Evolutionary conservation across 2,329 filamentous ascomycete species (phyloP).

Genomic region (Leptographium galeiforme): DNA sequence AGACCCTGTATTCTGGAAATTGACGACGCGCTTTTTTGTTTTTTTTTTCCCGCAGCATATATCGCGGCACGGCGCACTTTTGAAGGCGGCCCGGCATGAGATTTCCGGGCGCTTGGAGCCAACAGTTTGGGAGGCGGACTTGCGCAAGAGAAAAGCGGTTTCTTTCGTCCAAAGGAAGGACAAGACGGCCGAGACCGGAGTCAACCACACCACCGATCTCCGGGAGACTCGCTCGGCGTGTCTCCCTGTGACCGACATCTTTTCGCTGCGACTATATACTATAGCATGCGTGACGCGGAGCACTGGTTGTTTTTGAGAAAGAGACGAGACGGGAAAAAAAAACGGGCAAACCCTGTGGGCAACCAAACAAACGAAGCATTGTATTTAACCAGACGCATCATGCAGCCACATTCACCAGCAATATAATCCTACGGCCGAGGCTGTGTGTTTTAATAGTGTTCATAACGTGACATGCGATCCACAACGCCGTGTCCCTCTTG

Average conservation of each 20-base stretch:
- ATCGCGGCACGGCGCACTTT: not conserved
- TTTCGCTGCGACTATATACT: too few relatives aligned
- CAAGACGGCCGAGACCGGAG: too few relatives aligned
- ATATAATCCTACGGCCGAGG: not conserved
- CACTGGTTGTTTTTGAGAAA: too few relatives aligned
- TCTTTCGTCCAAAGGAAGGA: not conserved
- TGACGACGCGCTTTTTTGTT: not conserved
- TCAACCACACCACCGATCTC: too few relatives aligned
- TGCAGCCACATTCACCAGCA: not conserved
- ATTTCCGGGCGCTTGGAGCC: not conserved
- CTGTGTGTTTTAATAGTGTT: not conserved
- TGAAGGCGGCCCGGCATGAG: not conserved
- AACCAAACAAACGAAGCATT: constrained; percentile 2
- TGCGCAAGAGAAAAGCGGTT: not conserved
- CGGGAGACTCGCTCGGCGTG: too few relatives aligned
- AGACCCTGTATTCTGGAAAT: constrained; percentile 3
- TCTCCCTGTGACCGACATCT: too few relatives aligned
- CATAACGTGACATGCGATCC: not conserved
- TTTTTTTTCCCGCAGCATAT: not conserved
- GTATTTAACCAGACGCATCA: not conserved
- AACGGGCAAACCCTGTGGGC: constrained; percentile 4
- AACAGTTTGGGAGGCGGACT: not conserved
- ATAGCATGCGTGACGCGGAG: too few relatives aligned
- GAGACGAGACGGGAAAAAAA: not conserved
- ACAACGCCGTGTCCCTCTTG: not conserved